Evolutionary conservation across 2,329 filamentous ascomycete genomes (phyloP).

Genomic region (Septoria linicola): DNA sequence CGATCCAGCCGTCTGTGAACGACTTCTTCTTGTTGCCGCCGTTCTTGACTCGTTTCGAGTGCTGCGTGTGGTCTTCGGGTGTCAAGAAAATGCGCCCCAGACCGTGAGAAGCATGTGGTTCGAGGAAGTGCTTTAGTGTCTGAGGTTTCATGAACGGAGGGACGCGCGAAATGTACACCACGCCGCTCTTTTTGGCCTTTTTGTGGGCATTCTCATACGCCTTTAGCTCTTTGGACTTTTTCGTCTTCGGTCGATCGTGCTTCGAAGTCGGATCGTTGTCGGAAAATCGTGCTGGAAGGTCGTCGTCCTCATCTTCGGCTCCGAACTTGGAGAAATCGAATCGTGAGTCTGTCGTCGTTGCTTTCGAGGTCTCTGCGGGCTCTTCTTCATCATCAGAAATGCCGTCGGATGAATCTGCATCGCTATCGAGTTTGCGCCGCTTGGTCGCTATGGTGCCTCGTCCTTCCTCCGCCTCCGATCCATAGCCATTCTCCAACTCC

Average conservation of each 20-base stretch:
- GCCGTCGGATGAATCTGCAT: constrained; percentile 34
- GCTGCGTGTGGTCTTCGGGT: constrained; percentile 68
- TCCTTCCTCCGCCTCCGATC: constrained; percentile 68
- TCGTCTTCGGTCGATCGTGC: constrained; percentile 19
- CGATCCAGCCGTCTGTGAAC: constrained; percentile 85
- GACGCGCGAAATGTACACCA: constrained; percentile 79
- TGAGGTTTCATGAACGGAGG: constrained; percentile 85
- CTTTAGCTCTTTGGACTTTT: constrained; percentile 57
- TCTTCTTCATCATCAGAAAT: constrained; percentile 25
- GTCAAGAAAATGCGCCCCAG: constrained; percentile 78
- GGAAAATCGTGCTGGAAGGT: too few species aligned
- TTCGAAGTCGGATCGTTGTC: too few species aligned
- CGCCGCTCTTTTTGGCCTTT: constrained; percentile 70
- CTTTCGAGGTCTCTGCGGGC: constrained; percentile 8
- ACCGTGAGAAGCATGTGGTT: constrained; percentile 63
- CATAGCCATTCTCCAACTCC: constrained; percentile 55
- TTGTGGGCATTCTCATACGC: constrained; percentile 65
- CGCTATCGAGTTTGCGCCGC: constrained; percentile 59
- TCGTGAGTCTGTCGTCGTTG: constrained; percentile 13
- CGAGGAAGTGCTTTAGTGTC: constrained; percentile 72
- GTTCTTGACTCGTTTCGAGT: constrained; percentile 64
- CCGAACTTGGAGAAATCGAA: constrained; percentile 18
- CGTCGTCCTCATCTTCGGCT: constrained; percentile 27
- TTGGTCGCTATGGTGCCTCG: constrained; percentile 62
- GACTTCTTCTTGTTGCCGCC: constrained; percentile 81